Percentiles rank a stretch among this genome's conserved stretches.
These are phyloP conservation scores for Boeremia lycopersici DNA, from an alignment of 2,329 filamentous ascomycete species.

Conservation along the genomic window DNA sequence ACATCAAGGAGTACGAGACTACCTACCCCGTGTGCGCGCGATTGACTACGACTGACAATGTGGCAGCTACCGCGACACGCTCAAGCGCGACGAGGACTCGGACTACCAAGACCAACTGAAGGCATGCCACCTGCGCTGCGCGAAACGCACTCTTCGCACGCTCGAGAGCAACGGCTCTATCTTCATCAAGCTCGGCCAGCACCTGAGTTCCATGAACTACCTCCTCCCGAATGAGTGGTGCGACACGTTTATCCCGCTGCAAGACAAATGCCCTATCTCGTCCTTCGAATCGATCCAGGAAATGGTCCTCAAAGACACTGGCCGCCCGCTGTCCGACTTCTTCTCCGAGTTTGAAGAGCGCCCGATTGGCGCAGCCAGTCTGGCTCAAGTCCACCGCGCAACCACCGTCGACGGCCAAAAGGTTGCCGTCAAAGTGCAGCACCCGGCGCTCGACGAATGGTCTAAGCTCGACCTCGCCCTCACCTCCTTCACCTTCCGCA, in stretches of 20 bases:
- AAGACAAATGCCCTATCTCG: conserved; percentile 94
- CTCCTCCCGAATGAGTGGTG: conserved; percentile 91
- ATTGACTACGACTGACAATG: background rate
- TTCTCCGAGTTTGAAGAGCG: conserved; percentile 82
- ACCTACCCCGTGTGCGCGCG: background rate
- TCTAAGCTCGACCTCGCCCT: conserved; percentile 84
- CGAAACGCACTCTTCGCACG: conserved; percentile 81
- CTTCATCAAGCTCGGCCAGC: conserved; percentile 97
- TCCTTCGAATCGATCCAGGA: conserved; percentile 83
- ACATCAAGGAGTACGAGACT: conserved; percentile 80
- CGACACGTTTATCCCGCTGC: conserved; percentile 90
- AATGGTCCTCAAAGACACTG: conserved; percentile 87
- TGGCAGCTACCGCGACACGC: conserved; percentile 80
- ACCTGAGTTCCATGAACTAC: conserved; percentile 95
- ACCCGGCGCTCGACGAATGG: conserved; percentile 88
- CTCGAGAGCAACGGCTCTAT: conserved; percentile 97
- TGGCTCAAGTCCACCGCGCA: conserved; percentile 93
- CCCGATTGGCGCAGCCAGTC: conserved; percentile 89
- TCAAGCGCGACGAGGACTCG: conserved; percentile 71
- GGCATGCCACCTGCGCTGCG: conserved; percentile 90
- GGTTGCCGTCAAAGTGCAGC: conserved; percentile 96
- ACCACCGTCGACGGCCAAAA: conserved; percentile 80
- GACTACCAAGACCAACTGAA: conserved; percentile 73
- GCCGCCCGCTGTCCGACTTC: conserved; percentile 75
- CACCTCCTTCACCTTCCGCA: conserved; percentile 87